Evolutionary conservation across 768 basidiomycete species (phyloP), one percentile per base, ranked within the genome.

Genomic region (Pleurotus cornucopiae): DNA sequence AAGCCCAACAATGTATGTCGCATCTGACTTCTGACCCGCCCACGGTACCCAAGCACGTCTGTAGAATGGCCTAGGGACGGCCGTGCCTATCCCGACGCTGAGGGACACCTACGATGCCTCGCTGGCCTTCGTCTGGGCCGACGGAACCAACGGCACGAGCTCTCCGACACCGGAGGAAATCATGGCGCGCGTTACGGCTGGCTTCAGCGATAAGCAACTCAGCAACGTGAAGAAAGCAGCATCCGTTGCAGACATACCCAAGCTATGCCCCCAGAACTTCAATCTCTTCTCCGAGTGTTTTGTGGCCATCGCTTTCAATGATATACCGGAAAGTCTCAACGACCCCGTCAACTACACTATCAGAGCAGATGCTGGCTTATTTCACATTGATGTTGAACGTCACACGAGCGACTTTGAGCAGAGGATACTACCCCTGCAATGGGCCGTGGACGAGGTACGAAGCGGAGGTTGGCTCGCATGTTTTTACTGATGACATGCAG

Each of bases 261-360:
- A 71, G 0, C 65, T 71, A 34, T 92, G 90, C 64, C 88, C 83
- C 6, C 81, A 87, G 64, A 92, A 91, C 69, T 90, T 88, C 71
- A 84, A 87, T 49, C 61, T 76, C 6, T 76, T 81, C 49, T 89
- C 88, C 2, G 73, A 82, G 56, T 92, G 90, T 64, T 92, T 79
- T 61, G 87, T 83, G 1, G 89, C 75, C 1, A 66, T 92, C 12
- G 69, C 77, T 0, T 89, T 92, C 67, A 74, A 79, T 59, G 74
- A 78, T 46, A 71, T 89, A 26, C 83, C 86, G 2, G 61, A 69
- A 0, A 65, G 62, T 57, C 56, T 63, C 14, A 62, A 65, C n/a
- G 66, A 57, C 7, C 68, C 77, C 5, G 62, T 88, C 60, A 83
- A 86, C 58, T 92, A 91, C 65, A 91, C 87, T 0, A 78, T 91